Conservation (phyloP, 2,329 filamentous ascomycete species). For the Bipolaris sorokiniana region DNA sequence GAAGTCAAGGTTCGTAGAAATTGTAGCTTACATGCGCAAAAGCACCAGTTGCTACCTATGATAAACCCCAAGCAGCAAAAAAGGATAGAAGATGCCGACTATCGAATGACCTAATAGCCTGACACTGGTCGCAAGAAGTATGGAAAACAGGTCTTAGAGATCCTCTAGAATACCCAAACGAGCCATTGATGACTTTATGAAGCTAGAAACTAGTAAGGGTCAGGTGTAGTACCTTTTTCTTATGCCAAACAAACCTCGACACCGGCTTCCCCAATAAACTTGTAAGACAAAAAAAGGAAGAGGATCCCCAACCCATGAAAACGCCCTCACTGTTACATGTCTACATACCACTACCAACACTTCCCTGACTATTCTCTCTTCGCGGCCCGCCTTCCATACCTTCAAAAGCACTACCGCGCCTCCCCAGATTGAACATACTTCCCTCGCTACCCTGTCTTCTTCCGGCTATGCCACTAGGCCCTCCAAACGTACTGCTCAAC, state of each 20-base stretch:
- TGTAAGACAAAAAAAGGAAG: not conserved
- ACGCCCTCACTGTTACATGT: not conserved
- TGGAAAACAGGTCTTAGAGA: no score
- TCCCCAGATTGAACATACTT: conserved; percentile 29
- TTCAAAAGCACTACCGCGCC: conserved; percentile 31
- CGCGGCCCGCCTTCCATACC: conserved; percentile 27
- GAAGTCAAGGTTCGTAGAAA: no score
- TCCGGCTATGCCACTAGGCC: conserved; percentile 35
- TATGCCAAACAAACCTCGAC: not conserved
- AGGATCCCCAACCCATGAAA: not conserved
- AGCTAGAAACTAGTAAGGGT: no score
- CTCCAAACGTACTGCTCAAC: conserved; percentile 26
- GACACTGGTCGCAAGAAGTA: no score
- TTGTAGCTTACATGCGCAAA: no score
- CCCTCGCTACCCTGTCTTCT: conserved; percentile 41
- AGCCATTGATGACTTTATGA: no score
- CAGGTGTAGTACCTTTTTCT: no score
- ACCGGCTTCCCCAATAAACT: not conserved
- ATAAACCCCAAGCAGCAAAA: no score
- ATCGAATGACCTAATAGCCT: no score
- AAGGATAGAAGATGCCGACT: no score
- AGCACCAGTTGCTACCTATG: no score
- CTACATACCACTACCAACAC: conserved; percentile 14
- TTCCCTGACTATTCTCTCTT: conserved; percentile 33
- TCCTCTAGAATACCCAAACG: no score